Base-by-base conservation (phyloP, 352 stramenopile species). In the Phytophthora tentaculata region DNA sequence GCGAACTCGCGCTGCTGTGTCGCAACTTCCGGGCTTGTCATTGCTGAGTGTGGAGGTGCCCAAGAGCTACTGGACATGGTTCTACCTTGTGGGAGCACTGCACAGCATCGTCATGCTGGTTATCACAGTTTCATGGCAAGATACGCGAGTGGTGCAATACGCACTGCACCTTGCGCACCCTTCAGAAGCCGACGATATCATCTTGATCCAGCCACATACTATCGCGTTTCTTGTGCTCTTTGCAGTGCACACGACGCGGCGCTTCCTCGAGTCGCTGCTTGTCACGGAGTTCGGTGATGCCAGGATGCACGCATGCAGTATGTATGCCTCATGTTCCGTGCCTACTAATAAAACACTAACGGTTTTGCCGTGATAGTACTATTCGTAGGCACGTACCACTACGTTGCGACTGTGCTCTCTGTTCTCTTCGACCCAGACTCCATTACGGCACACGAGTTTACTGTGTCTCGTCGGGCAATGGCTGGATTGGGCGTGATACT, bases 51-150 rank as follows among this genome's bases (percentile, higher is more conserved):
- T 88, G 45, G 79, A 88, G 44, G 67, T 83, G 52, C 56, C 68
- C 17, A 93, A 93, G 63, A 77, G 77, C 39, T 77, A 69, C 28
- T 94, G 81, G 82, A 91, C 80, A 62, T 88, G 79, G 77, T 94
- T 94, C 63, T 94, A 94, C 61, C 64, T 91, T 14, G 58, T 80
- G 7, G 85, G 83, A 49, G 72, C 80, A 1, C 5, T 85, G 22
- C 79, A 87, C 55, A 90, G 84, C 59, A 48, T 52, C n/a, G 37
- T 68, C 2, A 57, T 84, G 14, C 29, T 85, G 45, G n/a, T 62
- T 20, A 47, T 81, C 41, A 41, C 78, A 35, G 16, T 70, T 5
- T 43, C 79, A 13, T 81, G 64, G 26, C 65, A 79, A 20, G 61
- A 83, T 7, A 74, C 71, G 2, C 24, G 56, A 41, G 39, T 63